These are phyloP conservation scores for Candida endomychidarum DNA, from an alignment of 805 yeast genomes.

Conservation along the genomic window DNA sequence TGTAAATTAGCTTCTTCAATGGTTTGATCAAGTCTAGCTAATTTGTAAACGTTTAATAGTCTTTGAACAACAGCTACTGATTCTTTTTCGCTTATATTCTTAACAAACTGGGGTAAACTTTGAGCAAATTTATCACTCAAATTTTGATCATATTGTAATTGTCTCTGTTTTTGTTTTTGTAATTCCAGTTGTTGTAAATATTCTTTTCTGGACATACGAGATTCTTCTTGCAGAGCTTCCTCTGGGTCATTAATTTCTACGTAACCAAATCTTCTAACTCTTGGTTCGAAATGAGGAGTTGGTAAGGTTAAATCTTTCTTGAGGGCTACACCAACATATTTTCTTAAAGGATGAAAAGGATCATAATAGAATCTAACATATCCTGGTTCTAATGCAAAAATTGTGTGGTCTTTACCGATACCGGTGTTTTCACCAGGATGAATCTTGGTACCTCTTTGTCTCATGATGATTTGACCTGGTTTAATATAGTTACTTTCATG, in stretches of 20 bases:
- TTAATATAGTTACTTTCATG: slow-evolving; percentile 75
- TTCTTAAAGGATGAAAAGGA: slow-evolving; percentile 94
- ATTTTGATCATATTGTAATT: slow-evolving; percentile 32
- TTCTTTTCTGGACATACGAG: slow-evolving; percentile 67
- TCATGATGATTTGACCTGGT: slow-evolving; percentile 83
- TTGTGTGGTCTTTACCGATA: slow-evolving; percentile 92
- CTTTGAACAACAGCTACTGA: slow-evolving; percentile 40
- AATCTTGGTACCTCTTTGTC: slow-evolving; percentile 93
- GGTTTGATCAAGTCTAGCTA: slow-evolving; percentile 53
- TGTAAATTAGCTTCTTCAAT: slow-evolving; percentile 57
- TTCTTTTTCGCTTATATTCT: slow-evolving; percentile 25
- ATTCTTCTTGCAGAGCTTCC: slow-evolving; percentile 58
- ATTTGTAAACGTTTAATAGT: slow-evolving; percentile 48
- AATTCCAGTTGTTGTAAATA: slow-evolving; percentile 55
- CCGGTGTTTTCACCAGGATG: slow-evolving; percentile 92
- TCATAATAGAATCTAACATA: slow-evolving; percentile 87
- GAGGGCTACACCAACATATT: slow-evolving; percentile 85
- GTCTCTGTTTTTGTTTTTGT: slow-evolving; percentile 40
- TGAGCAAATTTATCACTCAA: slow-evolving; percentile 1
- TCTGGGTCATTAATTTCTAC: slow-evolving; percentile 49
- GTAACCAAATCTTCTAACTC: slow-evolving; percentile 81
- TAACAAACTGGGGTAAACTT: slow-evolving; percentile 22
- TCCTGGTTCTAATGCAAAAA: slow-evolving; percentile 90
- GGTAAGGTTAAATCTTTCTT: slow-evolving; percentile 66
- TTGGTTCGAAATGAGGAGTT: slow-evolving; percentile 87